Percentiles rank a stretch among this genome's conserved stretches.
Evolutionary conservation across 139 green algal genomes (phyloP).

Genomic region (Protoeuglena noctilucae): DNA sequence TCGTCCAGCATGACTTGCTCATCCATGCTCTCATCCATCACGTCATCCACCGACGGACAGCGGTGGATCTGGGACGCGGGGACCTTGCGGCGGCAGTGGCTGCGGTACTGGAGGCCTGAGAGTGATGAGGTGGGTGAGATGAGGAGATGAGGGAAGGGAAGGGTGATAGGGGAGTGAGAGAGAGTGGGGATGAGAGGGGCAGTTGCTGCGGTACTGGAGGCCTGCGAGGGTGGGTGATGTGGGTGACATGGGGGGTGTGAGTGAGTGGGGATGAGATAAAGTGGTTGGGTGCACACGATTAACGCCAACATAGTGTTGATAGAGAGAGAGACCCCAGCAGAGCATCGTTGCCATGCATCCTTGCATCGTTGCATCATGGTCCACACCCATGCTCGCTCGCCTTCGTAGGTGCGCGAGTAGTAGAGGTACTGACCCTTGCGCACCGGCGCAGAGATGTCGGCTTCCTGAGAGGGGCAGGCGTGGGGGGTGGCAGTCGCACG

Average conservation of each 20-base stretch:
- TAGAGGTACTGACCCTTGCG: constrained; percentile 49
- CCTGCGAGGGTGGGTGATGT: too few relatives aligned
- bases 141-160: not conserved
- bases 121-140: too few relatives aligned
- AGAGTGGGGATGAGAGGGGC: constrained; percentile 13
- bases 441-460: constrained; percentile 34
- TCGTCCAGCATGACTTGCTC: constrained; percentile 53
- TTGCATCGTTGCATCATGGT: not conserved
- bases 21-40: constrained; percentile 15
- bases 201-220: constrained; percentile 56
- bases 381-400: constrained; percentile 26
- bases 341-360: not conserved
- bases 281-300: not conserved
- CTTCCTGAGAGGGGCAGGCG: too few relatives aligned
- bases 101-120: constrained; percentile 44
- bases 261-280: not conserved
- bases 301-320: not conserved
- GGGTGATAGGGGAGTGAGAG: not conserved
- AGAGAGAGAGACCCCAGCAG: not conserved
- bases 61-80: constrained; percentile 6
- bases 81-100: constrained; percentile 50
- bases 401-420: constrained; percentile 59
- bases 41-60: constrained; percentile 26
- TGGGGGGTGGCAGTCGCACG: too few relatives aligned
- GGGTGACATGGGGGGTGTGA: not conserved